Conservation (phyloP, 805 yeast genomes). For the Yamadazyma scolyti region DNA sequence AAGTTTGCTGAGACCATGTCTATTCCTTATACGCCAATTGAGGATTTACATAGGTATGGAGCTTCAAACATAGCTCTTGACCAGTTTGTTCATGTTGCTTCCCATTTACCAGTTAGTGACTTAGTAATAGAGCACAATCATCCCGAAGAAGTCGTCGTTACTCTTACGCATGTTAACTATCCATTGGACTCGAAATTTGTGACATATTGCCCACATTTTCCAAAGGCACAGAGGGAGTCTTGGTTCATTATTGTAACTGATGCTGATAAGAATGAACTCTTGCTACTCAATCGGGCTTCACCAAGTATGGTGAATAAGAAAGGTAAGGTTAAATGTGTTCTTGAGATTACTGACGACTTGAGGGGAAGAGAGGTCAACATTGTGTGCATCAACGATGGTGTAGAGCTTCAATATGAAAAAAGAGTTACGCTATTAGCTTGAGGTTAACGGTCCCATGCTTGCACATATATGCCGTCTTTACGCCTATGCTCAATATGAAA, state of each 20-base stretch:
- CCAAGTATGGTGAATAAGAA: slow-evolving; percentile 43
- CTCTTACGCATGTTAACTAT: slow-evolving; percentile 50
- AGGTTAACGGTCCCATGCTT: too few relatives aligned
- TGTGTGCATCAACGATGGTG: slow-evolving; percentile 61
- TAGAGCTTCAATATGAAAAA: slow-evolving; percentile 47
- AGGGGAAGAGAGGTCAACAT: slow-evolving; percentile 45
- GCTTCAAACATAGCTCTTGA: slow-evolving; percentile 30
- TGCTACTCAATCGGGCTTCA: slow-evolving; percentile 71
- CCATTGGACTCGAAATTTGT: slow-evolving; percentile 57
- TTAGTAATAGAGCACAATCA: slow-evolving; percentile 36
- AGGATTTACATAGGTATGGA: slow-evolving; percentile 10
- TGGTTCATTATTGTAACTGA: slow-evolving; percentile 78
- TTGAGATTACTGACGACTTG: slow-evolving; percentile 49
- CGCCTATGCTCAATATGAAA: too few relatives aligned
- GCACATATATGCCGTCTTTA: too few relatives aligned
- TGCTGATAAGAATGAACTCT: slow-evolving; percentile 47
- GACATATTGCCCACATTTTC: slow-evolving; percentile 75
- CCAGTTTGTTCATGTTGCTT: slow-evolving; percentile 50
- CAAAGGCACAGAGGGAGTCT: slow-evolving; percentile 87
- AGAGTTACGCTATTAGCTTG: slow-evolving; percentile 2
- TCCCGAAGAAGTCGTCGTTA: slow-evolving; percentile 35
- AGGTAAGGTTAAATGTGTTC: slow-evolving; percentile 39
- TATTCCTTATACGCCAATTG: slow-evolving; percentile 6
- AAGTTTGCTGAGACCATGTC: slow-evolving; percentile 23
- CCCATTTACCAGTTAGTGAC: slow-evolving; percentile 60